These are phyloP conservation scores for Mortierella sp. DNA, from an alignment of 371 early-diverging fungal species.

Conservation along the genomic window DNA sequence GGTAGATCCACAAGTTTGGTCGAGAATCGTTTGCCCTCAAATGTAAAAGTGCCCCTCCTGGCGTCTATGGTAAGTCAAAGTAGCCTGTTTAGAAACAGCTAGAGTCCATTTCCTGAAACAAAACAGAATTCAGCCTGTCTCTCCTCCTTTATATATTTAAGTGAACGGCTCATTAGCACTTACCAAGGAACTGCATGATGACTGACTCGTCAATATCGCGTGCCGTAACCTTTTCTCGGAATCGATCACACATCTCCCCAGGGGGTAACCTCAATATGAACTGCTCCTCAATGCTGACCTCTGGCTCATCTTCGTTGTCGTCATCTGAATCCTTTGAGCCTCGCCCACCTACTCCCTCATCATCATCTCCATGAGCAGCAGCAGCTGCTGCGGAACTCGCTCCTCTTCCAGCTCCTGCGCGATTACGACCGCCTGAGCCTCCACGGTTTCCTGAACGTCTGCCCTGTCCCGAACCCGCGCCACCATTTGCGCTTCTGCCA, in stretches of 20 bases:
- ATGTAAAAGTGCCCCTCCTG: slow-evolving; percentile 75
- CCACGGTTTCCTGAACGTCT: slow-evolving; percentile 27
- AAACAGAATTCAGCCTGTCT: no score
- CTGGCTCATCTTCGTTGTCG: slow-evolving; percentile 73
- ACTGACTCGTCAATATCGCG: slow-evolving; percentile 77
- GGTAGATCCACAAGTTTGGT: slow-evolving; percentile 93
- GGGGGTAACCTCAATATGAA: slow-evolving; percentile 84
- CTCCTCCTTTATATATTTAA: background rate
- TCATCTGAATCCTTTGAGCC: slow-evolving; percentile 39
- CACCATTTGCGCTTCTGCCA: slow-evolving; percentile 2
- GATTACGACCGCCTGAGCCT: slow-evolving; percentile 19
- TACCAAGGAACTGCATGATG: slow-evolving; percentile 72
- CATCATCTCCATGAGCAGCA: slow-evolving; percentile 15
- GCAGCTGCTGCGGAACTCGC: slow-evolving; percentile 11
- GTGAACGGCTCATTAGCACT: background rate
- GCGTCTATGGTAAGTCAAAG: slow-evolving; percentile 58
- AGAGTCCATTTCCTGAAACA: no score
- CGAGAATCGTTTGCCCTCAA: slow-evolving; percentile 67
- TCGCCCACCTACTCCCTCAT: slow-evolving; percentile 8
- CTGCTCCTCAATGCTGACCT: slow-evolving; percentile 78
- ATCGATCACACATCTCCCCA: slow-evolving; percentile 65
- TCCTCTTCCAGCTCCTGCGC: slow-evolving; percentile 16
- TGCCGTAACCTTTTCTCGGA: slow-evolving; percentile 74
- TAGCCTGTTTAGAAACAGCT: background rate
- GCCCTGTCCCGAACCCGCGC: slow-evolving; percentile 12